Conservation (phyloP, 2,329 filamentous ascomycete genomes). For the Talaromyces piceae region DNA sequence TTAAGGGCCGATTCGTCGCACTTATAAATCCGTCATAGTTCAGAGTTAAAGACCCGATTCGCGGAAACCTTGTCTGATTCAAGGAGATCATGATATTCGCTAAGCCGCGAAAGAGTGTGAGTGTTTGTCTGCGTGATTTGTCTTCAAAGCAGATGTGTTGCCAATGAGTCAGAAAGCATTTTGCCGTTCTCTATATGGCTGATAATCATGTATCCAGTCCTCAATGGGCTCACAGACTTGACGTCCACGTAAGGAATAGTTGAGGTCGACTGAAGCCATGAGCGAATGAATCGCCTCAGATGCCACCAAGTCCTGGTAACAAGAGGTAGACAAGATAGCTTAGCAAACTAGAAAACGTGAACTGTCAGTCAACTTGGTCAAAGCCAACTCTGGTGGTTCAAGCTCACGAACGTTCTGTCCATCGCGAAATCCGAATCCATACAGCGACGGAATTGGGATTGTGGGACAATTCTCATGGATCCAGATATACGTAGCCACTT, state of each 20-base stretch:
- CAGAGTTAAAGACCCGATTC: slow-evolving; percentile 29
- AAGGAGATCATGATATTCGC: slow-evolving; percentile 15
- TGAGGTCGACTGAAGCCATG: not conserved
- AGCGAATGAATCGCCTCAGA: not conserved
- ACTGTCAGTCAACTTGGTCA: not conserved
- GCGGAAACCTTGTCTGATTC: slow-evolving; percentile 18
- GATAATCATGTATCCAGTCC: not conserved
- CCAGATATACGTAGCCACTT: not conserved
- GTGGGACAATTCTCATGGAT: not conserved
- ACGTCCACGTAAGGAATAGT: too few relatives aligned
- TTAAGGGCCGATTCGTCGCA: slow-evolving; percentile 17
- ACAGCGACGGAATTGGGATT: not conserved
- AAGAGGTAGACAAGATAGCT: not conserved
- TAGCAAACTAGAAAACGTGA: not conserved
- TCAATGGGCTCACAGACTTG: not conserved
- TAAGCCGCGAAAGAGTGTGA: slow-evolving; percentile 16
- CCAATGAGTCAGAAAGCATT: too few relatives aligned
- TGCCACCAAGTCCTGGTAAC: not conserved
- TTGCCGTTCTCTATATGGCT: not conserved
- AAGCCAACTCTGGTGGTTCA: not conserved
- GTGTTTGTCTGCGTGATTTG: too few relatives aligned
- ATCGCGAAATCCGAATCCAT: not conserved
- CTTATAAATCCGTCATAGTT: slow-evolving; percentile 18
- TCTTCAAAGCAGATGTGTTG: too few relatives aligned
- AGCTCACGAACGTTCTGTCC: not conserved